Evolutionary conservation across 1,284 basidiomycete genomes (phyloP), one percentile per base, ranked within the genome.

Genomic region (Leccinum cinnamomeum): DNA sequence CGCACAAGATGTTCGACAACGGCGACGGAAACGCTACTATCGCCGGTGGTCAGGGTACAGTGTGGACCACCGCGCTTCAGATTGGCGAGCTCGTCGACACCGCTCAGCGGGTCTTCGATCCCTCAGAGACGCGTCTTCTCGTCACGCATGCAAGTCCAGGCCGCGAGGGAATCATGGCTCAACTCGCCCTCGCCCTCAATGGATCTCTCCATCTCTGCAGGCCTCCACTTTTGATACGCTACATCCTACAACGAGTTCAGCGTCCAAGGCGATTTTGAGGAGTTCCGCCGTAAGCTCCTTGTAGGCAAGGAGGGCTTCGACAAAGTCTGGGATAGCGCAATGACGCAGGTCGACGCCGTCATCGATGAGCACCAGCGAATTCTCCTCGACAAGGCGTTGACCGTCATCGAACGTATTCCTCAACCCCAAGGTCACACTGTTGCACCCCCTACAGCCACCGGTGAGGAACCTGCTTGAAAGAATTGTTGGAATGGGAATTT

Each of bases 401-500:
- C 86, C 11, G 94, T 97, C 35, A 83, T 94, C 56, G 92, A 94
- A 69, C 84, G 91, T 51, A 79, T 96, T 14, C 93, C 94, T 6
- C 80, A 88, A 3, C 75, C 84, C 1, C 84, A 87, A 48, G 81
- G 84, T 4, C 80, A 83, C 57, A 79, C 82, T 14, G 86, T 84
- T 48, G 30, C 82, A 5, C 83, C 82, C 3, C 81, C 82, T 20
- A 76, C 81, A 4, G 80, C 82, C 25, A 79, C 81, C 7, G 80
- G 82, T 7, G 94, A 95, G 72, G 94, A 95, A 68, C 87, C 90
- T 4, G 87, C 92, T 1, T 98, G 95, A 97, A 98, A 95, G 79
- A 98, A 95, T 76, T 95, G 92, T 71, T 99, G 97, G 97, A 95
- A 98, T 77, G 98, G 95, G 95, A 95, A 97, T 71, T 78, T 97